Evolutionary conservation across 208 protist species (phyloP).

Genomic region (Leishmania mexicana): DNA sequence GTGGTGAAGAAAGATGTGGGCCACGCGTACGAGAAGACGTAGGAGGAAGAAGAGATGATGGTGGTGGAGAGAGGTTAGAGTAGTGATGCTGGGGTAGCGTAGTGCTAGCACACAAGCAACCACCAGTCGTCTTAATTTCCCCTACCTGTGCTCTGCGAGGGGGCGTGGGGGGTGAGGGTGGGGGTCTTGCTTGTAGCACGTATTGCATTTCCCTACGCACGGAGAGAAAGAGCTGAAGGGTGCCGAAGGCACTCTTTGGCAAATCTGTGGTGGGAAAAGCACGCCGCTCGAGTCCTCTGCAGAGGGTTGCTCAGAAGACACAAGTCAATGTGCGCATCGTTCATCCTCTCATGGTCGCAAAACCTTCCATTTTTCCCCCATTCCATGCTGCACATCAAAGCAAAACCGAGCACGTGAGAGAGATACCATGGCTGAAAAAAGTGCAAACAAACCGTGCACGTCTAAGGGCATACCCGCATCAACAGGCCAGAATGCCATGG

Average conservation of each 20-base stretch:
- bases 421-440: conserved; percentile 7
- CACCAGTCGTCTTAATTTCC: neutral
- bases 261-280: neutral
- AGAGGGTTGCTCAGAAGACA: neutral
- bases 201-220: neutral
- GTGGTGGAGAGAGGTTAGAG: neutral
- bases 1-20: neutral
- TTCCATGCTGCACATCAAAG: neutral
- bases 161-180: neutral
- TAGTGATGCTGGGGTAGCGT: neutral
- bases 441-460: neutral
- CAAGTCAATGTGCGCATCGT: neutral
- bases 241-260: neutral
- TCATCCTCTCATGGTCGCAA: neutral
- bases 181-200: neutral
- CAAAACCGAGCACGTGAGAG: neutral
- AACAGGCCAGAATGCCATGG: neutral
- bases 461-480: neutral
- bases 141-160: neutral
- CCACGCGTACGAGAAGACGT: neutral
- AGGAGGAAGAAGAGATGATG: neutral
- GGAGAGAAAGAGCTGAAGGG: neutral
- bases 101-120: neutral
- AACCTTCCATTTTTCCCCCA: neutral
- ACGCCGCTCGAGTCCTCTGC: neutral